Evolutionary conservation across 495 filamentous ascomycete genomes (phyloP), one percentile per base, ranked within the genome.

Genomic region (Neurospora sp.): DNA sequence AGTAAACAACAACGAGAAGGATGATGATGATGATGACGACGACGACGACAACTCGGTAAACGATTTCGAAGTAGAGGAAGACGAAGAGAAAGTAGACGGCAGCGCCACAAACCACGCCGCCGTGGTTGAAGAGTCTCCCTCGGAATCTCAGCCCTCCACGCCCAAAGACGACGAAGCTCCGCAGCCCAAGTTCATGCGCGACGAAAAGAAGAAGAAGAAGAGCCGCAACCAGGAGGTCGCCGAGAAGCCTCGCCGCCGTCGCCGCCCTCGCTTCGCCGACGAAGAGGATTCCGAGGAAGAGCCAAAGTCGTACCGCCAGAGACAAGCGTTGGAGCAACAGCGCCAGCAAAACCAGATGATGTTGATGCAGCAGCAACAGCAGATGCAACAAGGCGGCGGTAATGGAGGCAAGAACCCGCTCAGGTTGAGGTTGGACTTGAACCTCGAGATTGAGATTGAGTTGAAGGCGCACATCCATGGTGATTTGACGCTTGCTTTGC

Each of bases 391-490:
- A 39, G 23, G 71, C n/a, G 81, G 82, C 5, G 85, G 75, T 6
- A 83, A 81, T 11, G 87, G 86, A 35, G 87, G 85, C 69, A 89
- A 90, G 76, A 91, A 95, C 80, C 91, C 94, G 80, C 82, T 97
- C 74, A 86, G 89, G 76, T 76, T 97, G 83, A 81, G 94, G 71
- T 81, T 97, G 72, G 93, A 97, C 79, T 79, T 97, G 70, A 96
- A 97, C 82, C 83, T 97, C 69, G 94, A 97, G 79, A 89, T 97
- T 76, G 92, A 96, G 85, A 90, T 97, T 40, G 90, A 94, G 79
- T 84, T 97, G 2, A 96, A 96, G 88, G 94, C 94, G 23, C 92
- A 93, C 84, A 96, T 97, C 79, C 92, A 95, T 78, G 93, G 94
- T 81, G 94, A 97, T 85, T 84, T 97, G 77, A 96, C 93, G 46